A percentile compares a stretch with the other conserved stretches of the same genome.
These are phyloP conservation scores for Claviceps cyperi DNA, from an alignment of 2,329 filamentous ascomycete genomes.

Conservation along the genomic window DNA sequence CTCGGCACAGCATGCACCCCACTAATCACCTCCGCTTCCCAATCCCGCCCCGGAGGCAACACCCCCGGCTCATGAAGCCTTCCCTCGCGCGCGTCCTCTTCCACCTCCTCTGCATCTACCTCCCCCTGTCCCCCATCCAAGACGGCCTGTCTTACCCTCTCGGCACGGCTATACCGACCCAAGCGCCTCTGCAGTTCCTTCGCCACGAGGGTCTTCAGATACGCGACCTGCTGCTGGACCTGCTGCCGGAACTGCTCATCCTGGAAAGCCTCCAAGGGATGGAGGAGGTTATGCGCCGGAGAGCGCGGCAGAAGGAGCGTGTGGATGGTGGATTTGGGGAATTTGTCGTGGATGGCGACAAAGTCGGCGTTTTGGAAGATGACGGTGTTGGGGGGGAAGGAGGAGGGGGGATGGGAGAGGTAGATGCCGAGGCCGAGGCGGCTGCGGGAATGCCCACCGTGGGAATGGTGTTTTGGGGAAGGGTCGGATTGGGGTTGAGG, in stretches of 20 bases:
- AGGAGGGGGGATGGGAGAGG: slow-evolving; percentile 45
- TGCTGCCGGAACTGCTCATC: slow-evolving; percentile 52
- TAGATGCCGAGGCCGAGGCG: slow-evolving; percentile 55
- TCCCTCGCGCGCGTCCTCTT: neutral
- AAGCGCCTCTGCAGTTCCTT: slow-evolving; percentile 59
- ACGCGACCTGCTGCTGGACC: slow-evolving; percentile 45
- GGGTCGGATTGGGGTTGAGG: slow-evolving; percentile 2
- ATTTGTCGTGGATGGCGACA: slow-evolving; percentile 69
- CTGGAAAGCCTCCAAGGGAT: slow-evolving; percentile 67
- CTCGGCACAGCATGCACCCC: slow-evolving; percentile 80
- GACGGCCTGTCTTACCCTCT: slow-evolving; percentile 50
- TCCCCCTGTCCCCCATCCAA: slow-evolving; percentile 43
- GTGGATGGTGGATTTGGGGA: slow-evolving; percentile 75
- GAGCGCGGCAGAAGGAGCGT: slow-evolving; percentile 76
- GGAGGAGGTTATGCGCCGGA: slow-evolving; percentile 39
- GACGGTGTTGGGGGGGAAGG: slow-evolving; percentile 44
- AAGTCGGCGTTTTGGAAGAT: slow-evolving; percentile 54
- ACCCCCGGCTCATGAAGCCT: slow-evolving; percentile 9
- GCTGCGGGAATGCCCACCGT: slow-evolving; percentile 15
- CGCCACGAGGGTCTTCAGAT: slow-evolving; percentile 51
- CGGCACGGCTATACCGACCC: slow-evolving; percentile 46
- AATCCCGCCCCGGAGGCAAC: slow-evolving; percentile 39
- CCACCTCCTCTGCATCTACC: neutral
- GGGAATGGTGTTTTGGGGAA: slow-evolving; percentile 20
- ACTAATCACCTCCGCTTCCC: slow-evolving; percentile 55